These are phyloP conservation scores for Kondoa subrosea DNA, from an alignment of 768 basidiomycete species.

Conservation along the genomic window DNA sequence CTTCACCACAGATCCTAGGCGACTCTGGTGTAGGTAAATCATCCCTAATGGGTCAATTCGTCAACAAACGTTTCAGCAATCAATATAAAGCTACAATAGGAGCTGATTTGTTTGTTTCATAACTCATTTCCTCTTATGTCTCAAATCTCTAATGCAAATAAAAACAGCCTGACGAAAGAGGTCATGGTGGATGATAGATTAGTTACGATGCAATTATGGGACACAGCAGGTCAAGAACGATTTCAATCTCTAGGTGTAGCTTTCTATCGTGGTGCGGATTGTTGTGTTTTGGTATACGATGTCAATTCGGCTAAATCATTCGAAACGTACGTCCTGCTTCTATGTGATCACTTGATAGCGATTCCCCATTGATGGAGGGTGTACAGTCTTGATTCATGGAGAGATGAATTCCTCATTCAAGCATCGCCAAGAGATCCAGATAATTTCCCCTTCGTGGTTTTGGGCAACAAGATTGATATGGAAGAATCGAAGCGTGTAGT, in stretches of 20 bases:
- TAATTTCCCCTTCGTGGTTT: conserved; percentile 97
- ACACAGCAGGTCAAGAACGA: conserved; percentile 97
- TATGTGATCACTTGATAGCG: background rate
- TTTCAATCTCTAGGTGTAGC: conserved; percentile 98
- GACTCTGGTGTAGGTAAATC: conserved; percentile 94
- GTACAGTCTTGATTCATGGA: conserved; percentile 69
- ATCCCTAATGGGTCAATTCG: conserved; percentile 99
- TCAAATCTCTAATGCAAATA: conserved; percentile 33
- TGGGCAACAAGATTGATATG: conserved; percentile 99
- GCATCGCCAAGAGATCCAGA: conserved; percentile 97
- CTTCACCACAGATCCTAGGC: conserved; percentile 64
- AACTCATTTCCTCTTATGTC: background rate
- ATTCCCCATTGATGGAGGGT: background rate
- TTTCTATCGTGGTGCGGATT: conserved; percentile 97
- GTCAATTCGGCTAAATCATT: conserved; percentile 98
- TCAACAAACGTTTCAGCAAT: conserved; percentile 98
- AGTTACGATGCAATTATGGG: conserved; percentile 70
- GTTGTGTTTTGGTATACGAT: conserved; percentile 97
- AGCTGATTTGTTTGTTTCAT: conserved; percentile 33
- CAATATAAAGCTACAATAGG: conserved; percentile 99
- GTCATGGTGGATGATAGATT: conserved; percentile 95
- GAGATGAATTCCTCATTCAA: conserved; percentile 96
- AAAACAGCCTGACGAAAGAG: conserved; percentile 94
- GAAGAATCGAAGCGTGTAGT: conserved; percentile 98
- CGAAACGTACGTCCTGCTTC: conserved; percentile 43